Conservation (phyloP, 2,329 filamentous ascomycete species). For the Trichoderma sp. region DNA sequence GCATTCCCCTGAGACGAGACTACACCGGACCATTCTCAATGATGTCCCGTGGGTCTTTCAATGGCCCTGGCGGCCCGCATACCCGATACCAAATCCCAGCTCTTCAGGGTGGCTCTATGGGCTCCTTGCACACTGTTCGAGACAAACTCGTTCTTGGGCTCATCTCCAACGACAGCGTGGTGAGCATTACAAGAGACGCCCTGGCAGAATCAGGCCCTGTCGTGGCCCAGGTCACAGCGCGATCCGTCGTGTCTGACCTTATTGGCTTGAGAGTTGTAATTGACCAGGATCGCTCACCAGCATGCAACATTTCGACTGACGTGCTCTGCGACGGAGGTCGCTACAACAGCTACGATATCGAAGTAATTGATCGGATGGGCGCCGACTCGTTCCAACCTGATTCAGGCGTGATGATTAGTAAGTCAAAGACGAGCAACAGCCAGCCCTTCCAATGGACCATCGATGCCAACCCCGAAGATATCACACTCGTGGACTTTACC, state of each 20-base stretch:
- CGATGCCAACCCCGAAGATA: slow-evolving; percentile 56
- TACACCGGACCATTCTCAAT: slow-evolving; percentile 57
- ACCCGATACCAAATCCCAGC: slow-evolving; percentile 55
- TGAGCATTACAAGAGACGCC: slow-evolving; percentile 46
- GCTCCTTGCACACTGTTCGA: slow-evolving; percentile 54
- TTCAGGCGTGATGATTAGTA: slow-evolving; percentile 55
- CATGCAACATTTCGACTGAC: slow-evolving; percentile 44
- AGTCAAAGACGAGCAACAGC: slow-evolving; percentile 46
- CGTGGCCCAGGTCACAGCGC: slow-evolving; percentile 49
- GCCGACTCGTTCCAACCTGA: slow-evolving; percentile 55
- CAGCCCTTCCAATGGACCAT: slow-evolving; percentile 57
- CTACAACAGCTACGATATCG: slow-evolving; percentile 54
- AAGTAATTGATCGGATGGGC: slow-evolving; percentile 56
- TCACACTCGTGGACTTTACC: slow-evolving; percentile 51
- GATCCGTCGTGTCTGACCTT: slow-evolving; percentile 45
- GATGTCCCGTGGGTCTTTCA: slow-evolving; percentile 54
- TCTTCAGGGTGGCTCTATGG: slow-evolving; percentile 49
- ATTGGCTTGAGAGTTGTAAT: slow-evolving; percentile 52
- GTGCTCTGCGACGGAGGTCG: slow-evolving; percentile 52
- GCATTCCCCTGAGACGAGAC: slow-evolving; percentile 45
- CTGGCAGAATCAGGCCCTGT: slow-evolving; percentile 47
- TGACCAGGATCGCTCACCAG: slow-evolving; percentile 46
- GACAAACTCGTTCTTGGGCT: slow-evolving; percentile 56
- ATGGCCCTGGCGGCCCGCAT: slow-evolving; percentile 55
- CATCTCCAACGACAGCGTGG: slow-evolving; percentile 44